phyloP scores from a whole-genome alignment of 2,329 filamentous ascomycete species.

The Colletotrichum chrysophilum region DNA sequence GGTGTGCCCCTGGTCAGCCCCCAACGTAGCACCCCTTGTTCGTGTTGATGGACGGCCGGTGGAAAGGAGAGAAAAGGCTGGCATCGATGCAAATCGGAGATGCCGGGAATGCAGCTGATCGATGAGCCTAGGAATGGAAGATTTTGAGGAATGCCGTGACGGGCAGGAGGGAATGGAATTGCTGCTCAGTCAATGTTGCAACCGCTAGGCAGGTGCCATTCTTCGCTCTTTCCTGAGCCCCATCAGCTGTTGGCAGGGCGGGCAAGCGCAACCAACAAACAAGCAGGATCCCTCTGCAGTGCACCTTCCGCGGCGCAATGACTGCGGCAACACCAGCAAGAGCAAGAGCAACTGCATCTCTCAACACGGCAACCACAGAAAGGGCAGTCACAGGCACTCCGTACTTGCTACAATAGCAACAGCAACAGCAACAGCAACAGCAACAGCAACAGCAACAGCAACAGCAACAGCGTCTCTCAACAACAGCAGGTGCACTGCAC shows the following conservation, averaged over 20 bases:
- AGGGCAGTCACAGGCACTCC: not conserved
- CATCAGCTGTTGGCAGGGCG: not conserved
- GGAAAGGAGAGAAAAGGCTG: not conserved
- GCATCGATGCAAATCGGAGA: slow-evolving; percentile 8
- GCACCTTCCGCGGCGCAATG: not conserved
- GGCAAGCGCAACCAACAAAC: not conserved
- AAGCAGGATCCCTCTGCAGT: not conserved
- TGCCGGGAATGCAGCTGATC: not conserved
- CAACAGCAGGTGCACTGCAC: not conserved
- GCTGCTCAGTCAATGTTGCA: not conserved
- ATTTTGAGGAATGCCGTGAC: not conserved
- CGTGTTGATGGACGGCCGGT: not conserved
- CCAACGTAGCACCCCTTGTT: not conserved
- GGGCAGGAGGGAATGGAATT: not conserved
- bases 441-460: too few species aligned
- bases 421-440: not conserved
- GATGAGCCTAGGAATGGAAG: not conserved
- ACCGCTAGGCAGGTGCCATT: not conserved
- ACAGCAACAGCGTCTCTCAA: not conserved
- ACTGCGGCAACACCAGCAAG: not conserved
- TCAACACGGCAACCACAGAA: not conserved
- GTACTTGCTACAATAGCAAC: not conserved
- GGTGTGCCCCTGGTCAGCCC: not conserved
- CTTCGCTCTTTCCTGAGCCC: not conserved
- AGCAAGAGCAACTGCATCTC: not conserved